Base-by-base conservation (phyloP, 1,284 basidiomycete species). In the Microbotryomycetes sp. region DNA sequence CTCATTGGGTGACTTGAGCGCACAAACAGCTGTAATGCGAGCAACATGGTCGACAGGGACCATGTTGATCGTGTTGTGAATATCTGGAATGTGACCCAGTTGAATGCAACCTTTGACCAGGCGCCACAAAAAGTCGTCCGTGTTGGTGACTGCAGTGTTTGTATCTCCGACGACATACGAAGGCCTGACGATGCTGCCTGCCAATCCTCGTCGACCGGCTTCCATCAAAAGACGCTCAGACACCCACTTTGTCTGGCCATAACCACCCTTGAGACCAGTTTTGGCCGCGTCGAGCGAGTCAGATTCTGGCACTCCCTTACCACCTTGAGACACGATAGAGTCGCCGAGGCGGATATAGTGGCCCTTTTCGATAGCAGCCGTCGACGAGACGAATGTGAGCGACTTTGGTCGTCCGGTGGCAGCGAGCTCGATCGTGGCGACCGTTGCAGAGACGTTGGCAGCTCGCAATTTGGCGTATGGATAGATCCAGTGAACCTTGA, bases 241-340 rank as follows among this genome's bases (percentile, higher is more conserved):
- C 0, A 98, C 96, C 94, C 94, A 98, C 78, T 99, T 99, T 58
- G 85, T 88, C 78, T 98, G 94, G 4, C 94, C 92, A 76, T 99
- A 99, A 0, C 96, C 96, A 0, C 88, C 89, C 74, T 88, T 88
- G 57, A 98, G 80, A 1, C 83, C 81, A 0, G 74, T 77, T 60
- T 84, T 81, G 1, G 91, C 89, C 24, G 88, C 92, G 70, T 94
- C 89, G n/a, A 98, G 82, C 70, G 93, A 84, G 72, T 98, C 96
- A 45, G 77, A 80, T 75, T 98, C 96, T 0, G 88, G 85, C 30
- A 98, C 81, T 61, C 93, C 96, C 3, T 79, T 76, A 5, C 78
- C 75, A 45, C 80, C 79, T 9, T 78, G 75, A 28, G 74, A 70
- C 5, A 81, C 75, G 45, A 85, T 71, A 16, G 82, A 81, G 71